phyloP scores from a whole-genome alignment of 2,329 filamentous ascomycete species.

The Fusarium compactum region DNA sequence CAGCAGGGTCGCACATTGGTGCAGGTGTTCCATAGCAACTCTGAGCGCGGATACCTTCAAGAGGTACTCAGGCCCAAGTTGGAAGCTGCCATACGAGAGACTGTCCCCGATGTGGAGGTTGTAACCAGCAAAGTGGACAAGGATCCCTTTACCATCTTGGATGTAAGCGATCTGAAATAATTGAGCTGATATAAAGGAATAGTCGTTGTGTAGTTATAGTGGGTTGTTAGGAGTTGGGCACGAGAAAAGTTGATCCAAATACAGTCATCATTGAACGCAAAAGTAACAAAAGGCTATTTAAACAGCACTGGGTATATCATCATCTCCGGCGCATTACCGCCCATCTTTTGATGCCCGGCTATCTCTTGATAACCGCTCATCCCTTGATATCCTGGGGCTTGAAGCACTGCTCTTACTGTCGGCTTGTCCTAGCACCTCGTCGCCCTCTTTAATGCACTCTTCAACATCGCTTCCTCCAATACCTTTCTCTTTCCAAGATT shows the following conservation, averaged over 20 bases:
- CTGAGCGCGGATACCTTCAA: slow-evolving; percentile 84
- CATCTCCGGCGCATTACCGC: slow-evolving; percentile 26
- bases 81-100: slow-evolving; percentile 66
- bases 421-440: slow-evolving; percentile 57
- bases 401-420: slow-evolving; percentile 31
- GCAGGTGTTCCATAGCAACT: slow-evolving; percentile 92
- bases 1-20: slow-evolving; percentile 87
- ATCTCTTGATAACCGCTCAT: slow-evolving; percentile 35
- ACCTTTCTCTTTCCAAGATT: slow-evolving; percentile 66
- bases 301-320: slow-evolving; percentile 42
- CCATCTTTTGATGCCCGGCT: slow-evolving; percentile 37
- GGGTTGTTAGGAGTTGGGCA: not conserved
- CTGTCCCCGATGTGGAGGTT: slow-evolving; percentile 68
- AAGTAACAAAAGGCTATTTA: not conserved
- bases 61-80: slow-evolving; percentile 77
- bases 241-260: not conserved
- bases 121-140: slow-evolving; percentile 82
- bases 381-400: slow-evolving; percentile 41
- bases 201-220: not conserved
- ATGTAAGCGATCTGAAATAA: slow-evolving; percentile 57
- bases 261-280: not conserved
- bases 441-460: slow-evolving; percentile 66
- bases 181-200: not conserved
- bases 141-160: slow-evolving; percentile 88
- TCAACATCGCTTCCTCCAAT: slow-evolving; percentile 67